Evolutionary conservation across 2,329 filamentous ascomycete genomes (phyloP).

Genomic region (Diaporthe vaccinii): DNA sequence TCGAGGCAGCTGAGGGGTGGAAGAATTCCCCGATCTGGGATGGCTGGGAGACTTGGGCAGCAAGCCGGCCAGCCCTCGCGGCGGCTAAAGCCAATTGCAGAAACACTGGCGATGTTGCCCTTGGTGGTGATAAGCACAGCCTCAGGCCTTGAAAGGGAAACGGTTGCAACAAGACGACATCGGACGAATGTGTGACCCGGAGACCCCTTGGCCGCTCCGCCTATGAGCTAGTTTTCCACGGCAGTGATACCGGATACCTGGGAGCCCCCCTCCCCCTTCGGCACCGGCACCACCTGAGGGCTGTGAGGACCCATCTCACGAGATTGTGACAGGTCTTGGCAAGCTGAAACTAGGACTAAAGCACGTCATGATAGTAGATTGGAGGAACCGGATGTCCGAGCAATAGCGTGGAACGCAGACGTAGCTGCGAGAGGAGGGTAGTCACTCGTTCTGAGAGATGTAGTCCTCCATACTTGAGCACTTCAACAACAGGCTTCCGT

Average conservation of each 20-base stretch:
- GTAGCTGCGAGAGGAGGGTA: background rate
- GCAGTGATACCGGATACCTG: slow-evolving; percentile 9
- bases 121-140: slow-evolving; percentile 28
- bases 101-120: slow-evolving; percentile 10
- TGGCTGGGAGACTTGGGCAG: slow-evolving; percentile 1
- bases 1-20: background rate
- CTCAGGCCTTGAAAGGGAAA: slow-evolving; percentile 9
- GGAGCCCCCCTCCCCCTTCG: background rate
- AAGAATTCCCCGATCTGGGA: slow-evolving; percentile 20
- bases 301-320: background rate
- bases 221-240: slow-evolving; percentile 19
- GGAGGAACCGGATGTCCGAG: slow-evolving; percentile 31
- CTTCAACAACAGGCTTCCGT: background rate
- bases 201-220: slow-evolving; percentile 24
- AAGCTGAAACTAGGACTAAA: slow-evolving; percentile 16
- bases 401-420: background rate
- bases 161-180: background rate
- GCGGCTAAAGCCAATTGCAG: slow-evolving; percentile 15
- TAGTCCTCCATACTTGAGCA: background rate
- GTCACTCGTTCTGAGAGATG: background rate
- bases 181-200: slow-evolving; percentile 23
- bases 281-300: background rate
- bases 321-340: slow-evolving; percentile 34
- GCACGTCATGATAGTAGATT: slow-evolving; percentile 14
- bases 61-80: background rate